Evolutionary conservation across 2,329 filamentous ascomycete species (phyloP).

Genomic region (Venturiaceae sp.): DNA sequence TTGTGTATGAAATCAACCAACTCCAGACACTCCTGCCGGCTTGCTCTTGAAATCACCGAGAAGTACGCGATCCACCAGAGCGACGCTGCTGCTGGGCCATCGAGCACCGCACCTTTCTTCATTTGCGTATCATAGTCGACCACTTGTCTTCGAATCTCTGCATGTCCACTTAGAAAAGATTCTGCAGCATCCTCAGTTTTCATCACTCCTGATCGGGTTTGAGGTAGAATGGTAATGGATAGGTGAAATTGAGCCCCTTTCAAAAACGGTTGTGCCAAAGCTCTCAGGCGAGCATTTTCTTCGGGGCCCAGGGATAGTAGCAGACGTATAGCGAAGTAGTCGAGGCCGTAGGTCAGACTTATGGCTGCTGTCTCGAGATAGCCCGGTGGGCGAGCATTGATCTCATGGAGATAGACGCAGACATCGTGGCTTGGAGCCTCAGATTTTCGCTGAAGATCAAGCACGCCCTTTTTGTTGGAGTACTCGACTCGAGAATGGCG

Average conservation of each 20-base stretch:
- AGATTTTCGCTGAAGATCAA: conserved; percentile 11
- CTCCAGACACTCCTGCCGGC: conserved; percentile 5
- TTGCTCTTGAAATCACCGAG: conserved; percentile 5
- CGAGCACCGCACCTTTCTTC: conserved; percentile 6
- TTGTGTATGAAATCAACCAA: neutral
- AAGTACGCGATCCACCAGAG: conserved; percentile 9
- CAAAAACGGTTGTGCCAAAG: conserved; percentile 15
- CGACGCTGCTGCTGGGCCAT: conserved; percentile 6
- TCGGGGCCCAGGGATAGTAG: conserved; percentile 11
- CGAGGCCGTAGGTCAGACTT: conserved; percentile 14
- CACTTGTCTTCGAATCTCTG: conserved; percentile 3
- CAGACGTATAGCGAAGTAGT: conserved; percentile 14
- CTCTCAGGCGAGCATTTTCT: conserved; percentile 11
- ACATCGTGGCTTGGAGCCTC: neutral
- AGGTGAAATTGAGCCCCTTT: conserved; percentile 10
- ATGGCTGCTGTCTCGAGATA: conserved; percentile 7
- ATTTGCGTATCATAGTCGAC: conserved; percentile 6
- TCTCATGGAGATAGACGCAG: conserved; percentile 14
- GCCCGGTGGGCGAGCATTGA: conserved; percentile 19
- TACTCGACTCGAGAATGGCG: conserved; percentile 13
- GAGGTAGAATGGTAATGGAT: conserved; percentile 5
- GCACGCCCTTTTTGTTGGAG: conserved; percentile 6
- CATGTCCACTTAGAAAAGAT: conserved; percentile 6
- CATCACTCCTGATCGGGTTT: conserved; percentile 8
- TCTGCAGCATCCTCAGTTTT: conserved; percentile 8